phyloP scores from a whole-genome alignment of 202 grass and related monocot genomes.

The Elaeis oleifera region DNA sequence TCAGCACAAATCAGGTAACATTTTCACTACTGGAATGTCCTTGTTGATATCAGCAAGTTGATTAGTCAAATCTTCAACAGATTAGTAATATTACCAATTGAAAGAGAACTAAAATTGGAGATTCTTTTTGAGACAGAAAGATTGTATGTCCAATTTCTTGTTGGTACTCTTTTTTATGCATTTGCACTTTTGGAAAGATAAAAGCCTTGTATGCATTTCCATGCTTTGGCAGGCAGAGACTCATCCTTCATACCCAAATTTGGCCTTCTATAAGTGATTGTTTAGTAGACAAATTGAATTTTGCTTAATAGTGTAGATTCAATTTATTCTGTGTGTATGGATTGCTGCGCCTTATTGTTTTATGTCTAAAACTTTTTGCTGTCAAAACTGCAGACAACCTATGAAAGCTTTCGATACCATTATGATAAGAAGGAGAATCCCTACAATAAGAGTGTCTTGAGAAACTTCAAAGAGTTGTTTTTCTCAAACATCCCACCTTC shows the following conservation, averaged over 20 bases:
- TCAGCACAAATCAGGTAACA: conserved; percentile 68
- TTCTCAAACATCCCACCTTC: conserved; percentile 51
- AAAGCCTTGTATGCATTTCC: too few species aligned
- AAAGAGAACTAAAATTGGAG: too few species aligned
- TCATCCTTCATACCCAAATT: too few species aligned
- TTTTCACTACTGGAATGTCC: background rate
- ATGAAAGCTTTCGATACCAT: conserved; percentile 87
- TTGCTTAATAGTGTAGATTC: too few species aligned
- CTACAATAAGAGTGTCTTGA: conserved; percentile 41
- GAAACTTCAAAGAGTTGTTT: conserved; percentile 62
- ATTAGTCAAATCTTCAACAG: background rate
- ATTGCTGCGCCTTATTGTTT: too few species aligned
- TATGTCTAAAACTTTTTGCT: too few species aligned
- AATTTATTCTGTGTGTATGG: too few species aligned
- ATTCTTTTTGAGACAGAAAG: too few species aligned
- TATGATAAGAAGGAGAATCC: conserved; percentile 96
- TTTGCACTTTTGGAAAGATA: too few species aligned
- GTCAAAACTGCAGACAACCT: conserved; percentile 53
- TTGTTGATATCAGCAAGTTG: background rate
- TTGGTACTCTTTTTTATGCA: background rate
- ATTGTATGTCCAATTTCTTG: background rate
- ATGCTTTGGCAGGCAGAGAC: too few species aligned
- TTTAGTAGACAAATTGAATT: too few species aligned
- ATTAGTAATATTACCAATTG: background rate
- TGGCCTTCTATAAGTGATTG: too few species aligned